A percentile compares a stretch with the other conserved stretches of the same genome.
Evolutionary conservation across 73 alveolate genomes (phyloP).

Genomic region (Durusdinium trenchii): DNA sequence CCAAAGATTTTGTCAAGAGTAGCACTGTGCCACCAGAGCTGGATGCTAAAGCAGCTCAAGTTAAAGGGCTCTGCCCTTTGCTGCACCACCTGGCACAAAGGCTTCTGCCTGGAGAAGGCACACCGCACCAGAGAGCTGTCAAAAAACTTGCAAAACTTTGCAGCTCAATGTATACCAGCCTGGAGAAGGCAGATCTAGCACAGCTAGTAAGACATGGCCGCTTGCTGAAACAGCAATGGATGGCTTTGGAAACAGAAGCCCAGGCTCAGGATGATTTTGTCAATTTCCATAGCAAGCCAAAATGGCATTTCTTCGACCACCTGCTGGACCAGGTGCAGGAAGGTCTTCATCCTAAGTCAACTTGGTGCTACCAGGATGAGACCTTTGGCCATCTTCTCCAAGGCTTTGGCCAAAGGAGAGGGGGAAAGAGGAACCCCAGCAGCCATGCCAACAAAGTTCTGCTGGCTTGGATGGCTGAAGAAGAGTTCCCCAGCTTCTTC

Average conservation of each 20-base stretch:
- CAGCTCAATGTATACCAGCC: neutral
- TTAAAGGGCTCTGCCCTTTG: neutral
- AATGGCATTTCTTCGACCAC: constrained; percentile 14
- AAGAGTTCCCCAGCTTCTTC: neutral
- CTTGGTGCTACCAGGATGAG: constrained; percentile 48
- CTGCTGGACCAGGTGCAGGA: constrained; percentile 12
- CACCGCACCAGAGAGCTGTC: neutral
- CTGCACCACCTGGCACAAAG: neutral
- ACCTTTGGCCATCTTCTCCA: neutral
- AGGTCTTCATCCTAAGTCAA: constrained; percentile 23
- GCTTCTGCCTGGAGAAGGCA: neutral
- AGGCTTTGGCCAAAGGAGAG: neutral
- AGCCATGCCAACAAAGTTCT: neutral
- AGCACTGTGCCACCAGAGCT: neutral
- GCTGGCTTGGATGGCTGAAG: neutral
- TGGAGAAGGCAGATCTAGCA: neutral
- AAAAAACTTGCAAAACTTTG: constrained; percentile 16
- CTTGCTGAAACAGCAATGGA: neutral
- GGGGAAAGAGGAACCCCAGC: neutral
- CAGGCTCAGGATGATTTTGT: neutral
- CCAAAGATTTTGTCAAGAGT: neutral
- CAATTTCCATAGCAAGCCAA: constrained; percentile 37
- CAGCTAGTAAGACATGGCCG: neutral
- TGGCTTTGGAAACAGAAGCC: constrained; percentile 29
- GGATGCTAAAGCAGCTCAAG: constrained; percentile 54